Percentiles rank a stretch among this genome's conserved stretches.
Conservation (phyloP, 257 asterid species). For the Salvia rosmarinus region DNA sequence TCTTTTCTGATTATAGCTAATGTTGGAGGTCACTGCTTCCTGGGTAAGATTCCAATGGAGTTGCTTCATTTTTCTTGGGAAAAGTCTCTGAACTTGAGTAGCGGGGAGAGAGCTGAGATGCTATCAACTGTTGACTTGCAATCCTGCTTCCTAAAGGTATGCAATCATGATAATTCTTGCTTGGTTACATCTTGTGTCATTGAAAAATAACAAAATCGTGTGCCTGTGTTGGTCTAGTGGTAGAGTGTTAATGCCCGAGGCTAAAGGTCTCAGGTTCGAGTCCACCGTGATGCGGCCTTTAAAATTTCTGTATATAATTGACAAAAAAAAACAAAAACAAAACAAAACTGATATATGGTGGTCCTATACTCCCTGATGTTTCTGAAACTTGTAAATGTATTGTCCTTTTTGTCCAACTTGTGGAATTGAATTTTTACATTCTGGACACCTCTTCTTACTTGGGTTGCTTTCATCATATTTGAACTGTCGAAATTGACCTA, state of each 20-base stretch:
- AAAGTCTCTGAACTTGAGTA: conserved; percentile 71
- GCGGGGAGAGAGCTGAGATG: conserved; percentile 91
- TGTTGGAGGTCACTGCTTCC: conserved; percentile 72
- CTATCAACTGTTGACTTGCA: conserved; percentile 78
- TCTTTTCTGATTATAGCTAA: conserved; percentile 55
- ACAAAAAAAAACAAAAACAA: no score
- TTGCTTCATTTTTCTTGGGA: conserved; percentile 79
- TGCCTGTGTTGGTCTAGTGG: no score
- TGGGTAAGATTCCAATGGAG: conserved; percentile 91
- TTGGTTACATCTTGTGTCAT: conserved; percentile 15
- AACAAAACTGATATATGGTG: conserved; percentile 16
- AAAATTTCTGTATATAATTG: no score
- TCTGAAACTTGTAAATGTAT: conserved; percentile 10
- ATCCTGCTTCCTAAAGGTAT: conserved; percentile 83
- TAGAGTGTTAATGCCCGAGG: no score
- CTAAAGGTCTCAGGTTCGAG: no score
- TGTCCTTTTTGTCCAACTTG: not conserved
- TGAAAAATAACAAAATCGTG: no score
- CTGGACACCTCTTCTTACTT: no score
- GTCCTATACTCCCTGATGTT: conserved; percentile 9
- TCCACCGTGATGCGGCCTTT: no score
- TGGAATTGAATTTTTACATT: no score
- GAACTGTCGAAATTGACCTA: not conserved
- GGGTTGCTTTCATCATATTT: not conserved
- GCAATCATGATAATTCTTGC: conserved; percentile 18